Percentiles rank a stretch among this genome's conserved stretches.
These are phyloP conservation scores for Globisporangium radiosum DNA, from an alignment of 352 stramenopile species.

Conservation along the genomic window DNA sequence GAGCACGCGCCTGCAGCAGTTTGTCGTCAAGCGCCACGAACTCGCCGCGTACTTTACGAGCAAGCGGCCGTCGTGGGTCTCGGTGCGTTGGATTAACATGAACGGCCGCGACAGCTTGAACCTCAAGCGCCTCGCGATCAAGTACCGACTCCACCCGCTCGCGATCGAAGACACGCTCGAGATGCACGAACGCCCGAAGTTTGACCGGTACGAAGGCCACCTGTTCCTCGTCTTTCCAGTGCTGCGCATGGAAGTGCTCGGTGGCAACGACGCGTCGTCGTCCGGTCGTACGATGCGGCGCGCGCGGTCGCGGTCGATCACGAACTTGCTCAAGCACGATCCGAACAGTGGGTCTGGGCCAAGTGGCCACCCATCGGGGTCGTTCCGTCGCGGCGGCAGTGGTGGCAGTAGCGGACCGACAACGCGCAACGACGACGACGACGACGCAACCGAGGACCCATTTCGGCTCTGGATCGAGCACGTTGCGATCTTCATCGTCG, in stretches of 20 bases:
- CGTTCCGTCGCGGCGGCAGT: not conserved
- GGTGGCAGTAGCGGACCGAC: not conserved
- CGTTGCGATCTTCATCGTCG: constrained; percentile 77
- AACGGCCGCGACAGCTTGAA: constrained; percentile 72
- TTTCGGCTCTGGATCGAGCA: constrained; percentile 80
- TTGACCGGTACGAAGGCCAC: constrained; percentile 81
- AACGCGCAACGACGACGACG: constrained; percentile 8
- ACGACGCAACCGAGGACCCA: constrained; percentile 41
- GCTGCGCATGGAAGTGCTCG: constrained; percentile 57
- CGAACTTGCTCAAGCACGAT: constrained; percentile 41
- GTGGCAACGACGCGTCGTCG: constrained; percentile 19
- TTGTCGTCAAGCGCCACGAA: constrained; percentile 38
- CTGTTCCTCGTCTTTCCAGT: constrained; percentile 82
- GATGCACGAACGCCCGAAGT: constrained; percentile 82
- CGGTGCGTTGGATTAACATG: constrained; percentile 85
- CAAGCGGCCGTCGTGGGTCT: constrained; percentile 70
- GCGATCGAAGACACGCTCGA: constrained; percentile 85
- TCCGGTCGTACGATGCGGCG: constrained; percentile 27
- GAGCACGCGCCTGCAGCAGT: constrained; percentile 60
- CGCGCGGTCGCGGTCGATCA: constrained; percentile 26
- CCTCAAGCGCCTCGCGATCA: constrained; percentile 83
- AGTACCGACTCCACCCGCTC: constrained; percentile 80
- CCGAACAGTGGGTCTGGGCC: not conserved
- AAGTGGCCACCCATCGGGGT: not conserved
- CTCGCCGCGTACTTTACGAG: constrained; percentile 71